Evolutionary conservation across 495 filamentous ascomycete species (phyloP), one percentile per base, ranked within the genome.

Genomic region (Antarctomyces pellizariae): DNA sequence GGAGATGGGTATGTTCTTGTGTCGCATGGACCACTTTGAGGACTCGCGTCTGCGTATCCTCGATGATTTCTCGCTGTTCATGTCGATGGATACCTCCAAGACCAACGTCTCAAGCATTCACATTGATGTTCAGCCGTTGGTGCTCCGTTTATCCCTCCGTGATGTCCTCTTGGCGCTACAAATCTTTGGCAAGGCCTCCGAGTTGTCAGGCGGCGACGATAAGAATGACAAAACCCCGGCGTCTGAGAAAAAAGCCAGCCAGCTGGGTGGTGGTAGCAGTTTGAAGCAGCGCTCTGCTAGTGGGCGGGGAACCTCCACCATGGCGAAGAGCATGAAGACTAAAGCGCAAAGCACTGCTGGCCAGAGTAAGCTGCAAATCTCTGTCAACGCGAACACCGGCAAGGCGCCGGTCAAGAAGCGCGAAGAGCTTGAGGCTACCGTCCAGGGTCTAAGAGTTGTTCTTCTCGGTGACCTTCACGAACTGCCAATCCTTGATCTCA

Each of bases 1-100:
- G 18, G 67, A 92, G 40, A 69, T 93, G 24, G 89, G 86, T 30
- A 95, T 97, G 83, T 97, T 93, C 48, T 54, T 97, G 18, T 97
- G 86, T 44, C 76, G 86, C 15, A 95, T 97, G 89, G 86, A 97
- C 43, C 74, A 75, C 34, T 80, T 79, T 36, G 76, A 84, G 27
- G 71, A 59, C 4, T 71, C 57, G 33, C 61, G 69, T 26, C 56
- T 84, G 17, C 70, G 89, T 13, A 90, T 97, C 36, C 59, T 97
- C 13, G 86, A 97, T 42, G 79, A 95, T 42, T 95, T 95, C 47
- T 91, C 80, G 5, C 44, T 95, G 16, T 74, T 82, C 34, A 57
- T 90, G 36, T 83, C 82, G 2, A 64, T 93, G 57, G 82, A 95
- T 40, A 86, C 67, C 18, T 71, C 64, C 22, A 63, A 70, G 31